Evolutionary conservation across 2,329 filamentous ascomycete genomes (phyloP), one percentile per base, ranked within the genome.

Genomic region (Fusarium chaquense): DNA sequence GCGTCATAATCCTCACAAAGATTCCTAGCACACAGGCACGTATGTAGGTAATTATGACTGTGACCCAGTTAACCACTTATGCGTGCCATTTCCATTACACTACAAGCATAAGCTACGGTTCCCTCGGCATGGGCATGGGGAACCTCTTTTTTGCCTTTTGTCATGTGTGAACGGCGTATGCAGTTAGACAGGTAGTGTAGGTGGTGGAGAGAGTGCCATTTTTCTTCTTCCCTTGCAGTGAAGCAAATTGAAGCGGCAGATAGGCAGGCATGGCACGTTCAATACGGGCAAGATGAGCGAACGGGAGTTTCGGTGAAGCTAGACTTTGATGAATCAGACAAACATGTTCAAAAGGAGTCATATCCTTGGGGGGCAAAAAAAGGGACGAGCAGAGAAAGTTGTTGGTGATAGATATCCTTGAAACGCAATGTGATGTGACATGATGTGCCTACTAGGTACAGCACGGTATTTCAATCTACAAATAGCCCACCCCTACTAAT

Each of bases 221-320:
- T 66, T 59, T 65, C 40, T 53, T 52, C 69, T 51, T 71, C 67
- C 72, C 72, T 74, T 74, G 72, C 72, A 74, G 63, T 13, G 26
- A 62, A 64, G 58, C 35, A 69, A 62, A 71, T 69, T 68, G 59
- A 70, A 69, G 58, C 62, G 65, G 67, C 62, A 44, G 41, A 20
- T n/a, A 52, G 62, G 49, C 50, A 44, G 67, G 62, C 54, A 49
- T 57, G 61, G 54, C 46, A 62, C 51, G 46, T 64, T 71, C 64
- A 58, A 59, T 50, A 56, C 32, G 52, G 55, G 43, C 62, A 51
- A 63, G 36, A 56, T 62, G 46, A 18, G 52, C 43, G 62, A 33
- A 53, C 43, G 55, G 28, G 58, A 58, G 51, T 69, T 58, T 70
- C 63, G 67, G 60, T 71, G 67, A 74, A 62, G 70, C 65, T 65